Evolutionary conservation across 1,284 basidiomycete genomes (phyloP).

Genomic region (Melampsora americana): DNA sequence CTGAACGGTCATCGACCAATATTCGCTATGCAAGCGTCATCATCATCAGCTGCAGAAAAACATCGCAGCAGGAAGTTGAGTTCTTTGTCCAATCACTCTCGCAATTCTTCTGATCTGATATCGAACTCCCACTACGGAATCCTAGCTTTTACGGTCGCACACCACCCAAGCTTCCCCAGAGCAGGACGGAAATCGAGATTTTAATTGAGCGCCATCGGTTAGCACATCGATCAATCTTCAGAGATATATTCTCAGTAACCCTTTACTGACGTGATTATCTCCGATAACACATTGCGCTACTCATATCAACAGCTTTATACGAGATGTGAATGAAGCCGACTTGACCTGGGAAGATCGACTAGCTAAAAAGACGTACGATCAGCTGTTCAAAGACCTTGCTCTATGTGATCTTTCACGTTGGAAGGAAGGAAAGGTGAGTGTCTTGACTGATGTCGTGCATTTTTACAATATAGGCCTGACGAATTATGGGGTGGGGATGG

Average conservation of each 20-base stretch:
- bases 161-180: slow-evolving; percentile 24
- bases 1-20: neutral
- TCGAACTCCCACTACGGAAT: neutral
- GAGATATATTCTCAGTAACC: neutral
- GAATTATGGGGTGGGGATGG: neutral
- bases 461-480: neutral
- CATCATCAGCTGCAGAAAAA: slow-evolving; percentile 26
- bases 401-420: slow-evolving; percentile 39
- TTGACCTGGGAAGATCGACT: slow-evolving; percentile 42
- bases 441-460: neutral
- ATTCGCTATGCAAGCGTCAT: neutral
- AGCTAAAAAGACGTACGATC: slow-evolving; percentile 42
- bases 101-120: neutral
- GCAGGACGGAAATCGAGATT: slow-evolving; percentile 36
- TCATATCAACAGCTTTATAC: slow-evolving; percentile 25
- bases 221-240: neutral
- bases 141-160: slow-evolving; percentile 40
- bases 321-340: slow-evolving; percentile 37
- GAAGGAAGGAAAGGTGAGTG: slow-evolving; percentile 43
- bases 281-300: neutral
- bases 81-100: neutral
- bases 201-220: slow-evolving; percentile 40
- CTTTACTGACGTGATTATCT: neutral
- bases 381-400: slow-evolving; percentile 42
- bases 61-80: slow-evolving; percentile 31